Percentiles rank a stretch among this genome's conserved stretches.
Conservation (phyloP, 257 asterid genomes). For the Voacanga thouarsii region DNA sequence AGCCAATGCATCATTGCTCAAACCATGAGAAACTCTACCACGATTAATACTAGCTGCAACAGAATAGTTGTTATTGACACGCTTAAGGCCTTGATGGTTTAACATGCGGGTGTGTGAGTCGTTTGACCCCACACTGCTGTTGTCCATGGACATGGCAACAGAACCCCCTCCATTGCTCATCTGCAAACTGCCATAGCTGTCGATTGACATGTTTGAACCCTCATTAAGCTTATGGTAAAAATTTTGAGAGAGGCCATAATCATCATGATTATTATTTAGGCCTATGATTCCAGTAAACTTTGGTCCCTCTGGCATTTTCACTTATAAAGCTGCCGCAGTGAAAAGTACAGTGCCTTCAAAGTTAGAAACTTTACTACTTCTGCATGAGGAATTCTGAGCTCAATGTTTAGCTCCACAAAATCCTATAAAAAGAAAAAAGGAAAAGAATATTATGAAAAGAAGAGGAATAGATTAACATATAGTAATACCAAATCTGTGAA, state of each 20-base stretch:
- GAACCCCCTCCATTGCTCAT: slow-evolving; percentile 94
- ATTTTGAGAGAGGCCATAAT: slow-evolving; percentile 61
- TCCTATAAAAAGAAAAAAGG: background rate
- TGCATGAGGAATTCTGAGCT: slow-evolving; percentile 40
- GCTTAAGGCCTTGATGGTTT: slow-evolving; percentile 87
- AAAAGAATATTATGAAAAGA: background rate
- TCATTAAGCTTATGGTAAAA: slow-evolving; percentile 86
- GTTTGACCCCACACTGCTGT: slow-evolving; percentile 88
- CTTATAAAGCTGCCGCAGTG: slow-evolving; percentile 13
- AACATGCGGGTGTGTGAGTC: slow-evolving; percentile 80
- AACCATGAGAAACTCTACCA: slow-evolving; percentile 60
- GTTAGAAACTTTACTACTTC: slow-evolving; percentile 29
- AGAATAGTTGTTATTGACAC: slow-evolving; percentile 65
- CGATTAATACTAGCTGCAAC: slow-evolving; percentile 78
- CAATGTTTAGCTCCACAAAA: slow-evolving; percentile 24
- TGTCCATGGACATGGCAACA: slow-evolving; percentile 84
- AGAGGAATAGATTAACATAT: background rate
- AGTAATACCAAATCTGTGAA: background rate
- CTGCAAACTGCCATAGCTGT: slow-evolving; percentile 85
- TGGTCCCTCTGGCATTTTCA: slow-evolving; percentile 80
- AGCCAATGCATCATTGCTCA: slow-evolving; percentile 84
- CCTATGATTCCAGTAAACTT: slow-evolving; percentile 73
- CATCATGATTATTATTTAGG: slow-evolving; percentile 71
- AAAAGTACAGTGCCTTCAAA: slow-evolving; percentile 19
- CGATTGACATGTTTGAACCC: slow-evolving; percentile 85